Conservation (phyloP, 2,329 filamentous ascomycete species). For the Cryphonectria naterciae region DNA sequence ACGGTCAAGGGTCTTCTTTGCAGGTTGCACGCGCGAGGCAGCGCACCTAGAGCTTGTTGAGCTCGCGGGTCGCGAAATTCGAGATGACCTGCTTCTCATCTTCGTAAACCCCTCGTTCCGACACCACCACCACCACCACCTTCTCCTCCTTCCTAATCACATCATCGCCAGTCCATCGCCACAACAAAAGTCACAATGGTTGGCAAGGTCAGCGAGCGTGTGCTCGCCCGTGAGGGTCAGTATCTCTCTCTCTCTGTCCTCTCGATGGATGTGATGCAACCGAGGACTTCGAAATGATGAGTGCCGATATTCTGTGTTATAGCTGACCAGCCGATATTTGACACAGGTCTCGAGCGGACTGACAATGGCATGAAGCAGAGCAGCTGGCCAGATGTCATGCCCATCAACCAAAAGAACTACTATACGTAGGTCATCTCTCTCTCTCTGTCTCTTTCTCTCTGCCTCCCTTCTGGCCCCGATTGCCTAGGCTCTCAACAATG, state of each 20-base stretch:
- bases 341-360: constrained; percentile 84
- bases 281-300: constrained; percentile 3
- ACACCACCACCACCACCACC: constrained; percentile 12
- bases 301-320: constrained; percentile 7
- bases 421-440: constrained; percentile 70
- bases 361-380: constrained; percentile 98
- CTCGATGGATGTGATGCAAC: not conserved
- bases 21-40: constrained; percentile 21
- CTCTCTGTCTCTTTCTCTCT: not conserved
- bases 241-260: constrained; percentile 12
- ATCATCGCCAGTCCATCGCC: constrained; percentile 30
- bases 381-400: constrained; percentile 87
- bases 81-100: constrained; percentile 15
- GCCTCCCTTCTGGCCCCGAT: not conserved
- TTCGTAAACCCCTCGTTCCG: constrained; percentile 1
- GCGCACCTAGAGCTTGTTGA: constrained; percentile 22
- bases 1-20: not conserved
- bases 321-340: constrained; percentile 23
- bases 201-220: constrained; percentile 67
- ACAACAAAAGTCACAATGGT: constrained; percentile 50
- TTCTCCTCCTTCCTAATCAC: constrained; percentile 13
- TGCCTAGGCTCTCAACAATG: constrained; percentile 29
- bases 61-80: constrained; percentile 24
- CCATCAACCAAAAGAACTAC: constrained; percentile 99
- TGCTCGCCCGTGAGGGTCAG: constrained; percentile 65